Conservation (phyloP, 2,329 filamentous ascomycete genomes). For the Neofusicoccum parvum region DNA sequence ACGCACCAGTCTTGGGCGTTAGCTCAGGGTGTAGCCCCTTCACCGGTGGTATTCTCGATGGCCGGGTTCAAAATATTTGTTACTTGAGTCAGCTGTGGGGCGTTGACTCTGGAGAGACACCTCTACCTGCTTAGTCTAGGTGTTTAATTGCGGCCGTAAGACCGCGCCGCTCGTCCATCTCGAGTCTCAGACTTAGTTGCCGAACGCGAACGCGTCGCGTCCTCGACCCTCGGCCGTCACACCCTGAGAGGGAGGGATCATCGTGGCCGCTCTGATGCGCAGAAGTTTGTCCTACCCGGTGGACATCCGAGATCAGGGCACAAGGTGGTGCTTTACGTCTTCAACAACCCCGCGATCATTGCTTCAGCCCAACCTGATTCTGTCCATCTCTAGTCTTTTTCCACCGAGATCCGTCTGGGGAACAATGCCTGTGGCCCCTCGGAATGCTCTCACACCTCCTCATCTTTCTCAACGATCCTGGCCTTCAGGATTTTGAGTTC, state of each 20-base stretch:
- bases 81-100: background rate
- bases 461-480: constrained; percentile 65
- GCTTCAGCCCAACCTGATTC: background rate
- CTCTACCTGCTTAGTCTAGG: background rate
- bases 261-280: background rate
- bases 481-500: constrained; percentile 80
- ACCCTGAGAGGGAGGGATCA: background rate
- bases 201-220: background rate
- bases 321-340: background rate
- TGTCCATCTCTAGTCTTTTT: too few species aligned
- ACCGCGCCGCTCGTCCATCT: background rate
- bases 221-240: background rate
- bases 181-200: background rate
- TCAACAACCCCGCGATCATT: background rate
- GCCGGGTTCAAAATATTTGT: background rate
- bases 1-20: too few species aligned
- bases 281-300: background rate
- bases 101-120: background rate
- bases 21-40: background rate
- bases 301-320: background rate
- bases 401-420: background rate
- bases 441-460: constrained; percentile 23
- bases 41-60: too few species aligned
- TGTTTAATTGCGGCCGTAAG: background rate
- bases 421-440: background rate